Evolutionary conservation across 345 rosid genomes (phyloP), one percentile per base, ranked within the genome.

Genomic region (Xanthoceras sorbifolium): DNA sequence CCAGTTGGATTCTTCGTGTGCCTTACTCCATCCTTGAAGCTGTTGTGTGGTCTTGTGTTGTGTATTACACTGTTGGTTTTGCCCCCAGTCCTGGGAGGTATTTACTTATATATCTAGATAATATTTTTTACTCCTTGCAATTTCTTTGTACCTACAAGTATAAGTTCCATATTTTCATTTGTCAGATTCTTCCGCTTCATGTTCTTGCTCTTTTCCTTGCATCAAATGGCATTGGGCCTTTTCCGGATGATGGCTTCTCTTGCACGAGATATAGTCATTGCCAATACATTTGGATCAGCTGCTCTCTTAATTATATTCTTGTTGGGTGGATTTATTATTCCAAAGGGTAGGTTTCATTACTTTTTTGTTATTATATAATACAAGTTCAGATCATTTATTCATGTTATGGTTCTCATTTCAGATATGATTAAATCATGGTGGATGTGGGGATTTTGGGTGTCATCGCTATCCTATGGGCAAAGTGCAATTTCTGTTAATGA

Each of bases 391-490:
- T 25, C 17, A 20, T 69, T 73, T 73, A 18, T 18, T 77, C 36
- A 69, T 50, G 11, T 9, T n/a, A 4, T 50, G 75, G 9, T 71
- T 79, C 46, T 31, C 75, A 29, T 74, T 40, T 72, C 93, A 94
- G 98, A 65, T 44, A 74, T 76, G 73, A 90, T 92, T 72, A 91
- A 89, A 60, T 93, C 97, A 0, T 90, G 97, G 97, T 94, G 97
- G 98, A 17, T 77, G 52, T 94, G 98, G 98, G 98, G 86, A n/a
- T 91, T 80, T 82, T 94, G 98, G 98, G 23, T 94, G 61, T 92
- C 98, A 15, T 97, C 98, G 1, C 70, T 94, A 76, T 83, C 97
- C 29, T 94, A 94, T 78, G 95, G 82, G 44, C 97, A 93, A 76
- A 85, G 91, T 40, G 97, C 97, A 64, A 78, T 94, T 73, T 85